Evolutionary conservation across 129 eudicot genomes (phyloP).

Genomic region (Lactuca sativa): DNA sequence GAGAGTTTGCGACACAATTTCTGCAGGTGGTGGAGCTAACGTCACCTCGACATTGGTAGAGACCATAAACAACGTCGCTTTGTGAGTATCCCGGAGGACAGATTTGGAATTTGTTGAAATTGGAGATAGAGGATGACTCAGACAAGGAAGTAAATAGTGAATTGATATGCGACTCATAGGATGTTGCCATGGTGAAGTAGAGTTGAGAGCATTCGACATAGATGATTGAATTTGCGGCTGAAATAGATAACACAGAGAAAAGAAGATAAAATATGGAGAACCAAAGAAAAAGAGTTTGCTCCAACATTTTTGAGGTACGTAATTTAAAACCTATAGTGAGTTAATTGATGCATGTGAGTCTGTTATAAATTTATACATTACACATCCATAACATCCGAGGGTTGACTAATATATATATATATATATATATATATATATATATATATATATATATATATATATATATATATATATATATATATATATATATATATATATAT

Average conservation of each 20-base stretch:
- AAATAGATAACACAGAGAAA: conserved; percentile 18
- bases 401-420: too few relatives aligned
- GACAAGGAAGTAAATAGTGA: conserved; percentile 57
- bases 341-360: not conserved
- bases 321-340: not conserved
- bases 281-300: not conserved
- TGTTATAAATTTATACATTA: too few relatives aligned
- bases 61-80: conserved; percentile 49
- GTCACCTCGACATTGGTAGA: conserved; percentile 35
- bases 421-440: too few relatives aligned
- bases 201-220: conserved; percentile 56
- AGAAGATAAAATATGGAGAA: conserved; percentile 1
- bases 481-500: too few relatives aligned
- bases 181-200: conserved; percentile 35
- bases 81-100: conserved; percentile 13
- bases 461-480: too few relatives aligned
- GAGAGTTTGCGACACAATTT: conserved; percentile 40
- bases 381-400: too few relatives aligned
- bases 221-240: conserved; percentile 41
- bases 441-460: too few relatives aligned
- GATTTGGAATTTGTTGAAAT: conserved; percentile 50
- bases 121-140: conserved; percentile 47
- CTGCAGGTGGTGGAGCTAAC: conserved; percentile 39
- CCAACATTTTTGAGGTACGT: not conserved
- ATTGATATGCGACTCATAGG: conserved; percentile 55